Evolutionary conservation across 352 stramenopile species (phyloP).

Genomic region (Phytophthora sp.): DNA sequence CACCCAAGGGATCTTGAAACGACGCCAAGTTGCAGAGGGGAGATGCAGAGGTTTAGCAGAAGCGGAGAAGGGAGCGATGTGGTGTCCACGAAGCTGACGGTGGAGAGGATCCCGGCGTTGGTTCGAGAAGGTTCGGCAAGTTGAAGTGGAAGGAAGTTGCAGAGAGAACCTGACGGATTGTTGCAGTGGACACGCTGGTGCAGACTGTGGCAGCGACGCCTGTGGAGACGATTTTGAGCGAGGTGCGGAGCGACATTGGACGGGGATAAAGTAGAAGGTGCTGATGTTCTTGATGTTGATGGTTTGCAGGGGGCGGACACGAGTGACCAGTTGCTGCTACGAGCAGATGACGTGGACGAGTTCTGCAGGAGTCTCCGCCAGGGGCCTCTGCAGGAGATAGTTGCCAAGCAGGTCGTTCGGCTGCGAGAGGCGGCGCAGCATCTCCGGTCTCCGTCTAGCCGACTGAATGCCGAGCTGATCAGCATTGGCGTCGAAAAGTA

Average conservation of each 20-base stretch:
- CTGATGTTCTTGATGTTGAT: neutral
- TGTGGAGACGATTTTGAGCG: constrained; percentile 2
- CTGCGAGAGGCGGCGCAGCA: constrained; percentile 39
- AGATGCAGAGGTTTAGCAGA: neutral
- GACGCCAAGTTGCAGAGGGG: neutral
- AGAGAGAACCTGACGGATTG: neutral
- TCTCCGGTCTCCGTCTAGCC: constrained; percentile 29
- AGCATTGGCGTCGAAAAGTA: constrained; percentile 19
- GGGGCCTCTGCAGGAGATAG: constrained; percentile 54
- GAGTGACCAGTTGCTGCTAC: constrained; percentile 41
- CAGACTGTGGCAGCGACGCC: constrained; percentile 15
- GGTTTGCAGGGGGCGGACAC: constrained; percentile 36
- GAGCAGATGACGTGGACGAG: constrained; percentile 49
- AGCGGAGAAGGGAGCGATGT: neutral
- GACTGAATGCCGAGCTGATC: constrained; percentile 15
- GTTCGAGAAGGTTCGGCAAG: constrained; percentile 45
- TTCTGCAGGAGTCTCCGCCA: constrained; percentile 49
- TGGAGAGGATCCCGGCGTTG: constrained; percentile 48
- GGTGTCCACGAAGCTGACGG: constrained; percentile 22
- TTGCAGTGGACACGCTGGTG: constrained; percentile 34
- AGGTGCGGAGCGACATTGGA: neutral
- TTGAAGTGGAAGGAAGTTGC: constrained; percentile 8
- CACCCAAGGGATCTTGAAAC: constrained; percentile 25
- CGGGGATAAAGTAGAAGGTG: neutral
- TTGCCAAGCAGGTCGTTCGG: constrained; percentile 49